Evolutionary conservation across 208 protist genomes (phyloP), one percentile per base, ranked within the genome.

Genomic region (Trypanosoma brucei): DNA sequence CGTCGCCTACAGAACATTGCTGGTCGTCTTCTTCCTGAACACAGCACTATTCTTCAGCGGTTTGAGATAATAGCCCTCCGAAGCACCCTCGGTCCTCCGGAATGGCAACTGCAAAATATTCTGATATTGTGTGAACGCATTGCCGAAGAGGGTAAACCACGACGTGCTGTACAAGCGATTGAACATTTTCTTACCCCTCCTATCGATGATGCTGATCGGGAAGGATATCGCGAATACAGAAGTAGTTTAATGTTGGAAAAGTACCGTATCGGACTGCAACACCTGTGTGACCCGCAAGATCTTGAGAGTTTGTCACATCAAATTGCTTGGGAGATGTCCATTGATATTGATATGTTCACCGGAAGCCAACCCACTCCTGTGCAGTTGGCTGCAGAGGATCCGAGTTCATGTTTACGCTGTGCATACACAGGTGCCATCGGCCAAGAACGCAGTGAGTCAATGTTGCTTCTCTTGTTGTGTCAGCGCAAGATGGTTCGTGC

Each of bases 81-180:
- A 46, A 86, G 78, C 64, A 77, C 83, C 49, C 71, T 95, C 13
- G 76, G 82, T 9, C 81, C 85, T 13, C 71, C 81, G 3, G 62
- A 79, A 56, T 91, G 84, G 85, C 88, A 95, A 72, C 58, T 85
- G 8, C 63, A 78, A 34, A 92, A 90, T 63, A 84, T 95, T 53
- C 66, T 88, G 36, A 64, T 86, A 14, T 48, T 95, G 31, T 76
- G 73, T 31, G 85, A 92, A 73, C 72, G 72, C 40, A 82, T 95
- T 50, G 81, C 83, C 63, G 68, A 78, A 52, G 72, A 83, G 22
- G 85, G 85, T 7, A 70, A 80, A 59, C 88, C 85, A 14, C 80
- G 84, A 75, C 81, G 85, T 2, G 78, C 83, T 37, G 77, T 78
- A 51, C 56, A 66, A 53, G 63, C 66, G 34, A 64, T 95, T 46